These are phyloP conservation scores for Fonsecaea erecta DNA, from an alignment of 2,329 filamentous ascomycete species.

Conservation along the genomic window DNA sequence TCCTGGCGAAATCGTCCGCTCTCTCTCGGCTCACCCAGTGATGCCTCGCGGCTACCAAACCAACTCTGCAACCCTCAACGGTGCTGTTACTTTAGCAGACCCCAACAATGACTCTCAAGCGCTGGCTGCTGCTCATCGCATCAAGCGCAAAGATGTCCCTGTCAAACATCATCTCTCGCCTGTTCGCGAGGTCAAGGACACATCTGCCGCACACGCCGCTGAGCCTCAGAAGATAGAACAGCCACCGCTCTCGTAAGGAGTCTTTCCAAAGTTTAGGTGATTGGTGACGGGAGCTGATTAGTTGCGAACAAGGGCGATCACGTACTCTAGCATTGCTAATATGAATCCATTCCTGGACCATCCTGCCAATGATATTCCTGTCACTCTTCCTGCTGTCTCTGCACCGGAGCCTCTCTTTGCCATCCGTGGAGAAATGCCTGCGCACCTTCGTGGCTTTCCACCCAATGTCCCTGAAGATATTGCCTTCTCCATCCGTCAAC, in stretches of 20 bases:
- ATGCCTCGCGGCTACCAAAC: background rate
- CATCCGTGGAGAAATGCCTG: background rate
- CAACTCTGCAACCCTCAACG: background rate
- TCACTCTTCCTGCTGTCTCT: background rate
- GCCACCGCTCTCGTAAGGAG: conserved; percentile 12
- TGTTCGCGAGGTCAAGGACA: conserved; percentile 1
- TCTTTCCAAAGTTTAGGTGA: background rate
- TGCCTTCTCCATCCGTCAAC: background rate
- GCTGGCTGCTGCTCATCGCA: background rate
- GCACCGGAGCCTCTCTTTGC: background rate
- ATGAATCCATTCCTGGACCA: conserved; percentile 6
- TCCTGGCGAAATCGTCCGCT: conserved; percentile 24
- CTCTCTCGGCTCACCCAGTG: conserved; percentile 2
- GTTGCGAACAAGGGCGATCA: conserved; percentile 13
- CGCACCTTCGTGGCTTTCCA: background rate
- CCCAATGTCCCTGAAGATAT: background rate
- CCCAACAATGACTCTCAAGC: background rate
- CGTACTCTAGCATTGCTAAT: conserved; percentile 13
- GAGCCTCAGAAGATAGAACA: conserved; percentile 6
- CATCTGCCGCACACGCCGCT: background rate
- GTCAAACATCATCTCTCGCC: conserved; percentile 7
- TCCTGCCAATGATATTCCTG: background rate
- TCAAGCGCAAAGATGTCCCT: conserved; percentile 4
- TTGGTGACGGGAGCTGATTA: background rate
- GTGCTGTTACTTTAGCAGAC: background rate